phyloP scores from a whole-genome alignment of 768 basidiomycete species.

The Crepidotus variabilis region DNA sequence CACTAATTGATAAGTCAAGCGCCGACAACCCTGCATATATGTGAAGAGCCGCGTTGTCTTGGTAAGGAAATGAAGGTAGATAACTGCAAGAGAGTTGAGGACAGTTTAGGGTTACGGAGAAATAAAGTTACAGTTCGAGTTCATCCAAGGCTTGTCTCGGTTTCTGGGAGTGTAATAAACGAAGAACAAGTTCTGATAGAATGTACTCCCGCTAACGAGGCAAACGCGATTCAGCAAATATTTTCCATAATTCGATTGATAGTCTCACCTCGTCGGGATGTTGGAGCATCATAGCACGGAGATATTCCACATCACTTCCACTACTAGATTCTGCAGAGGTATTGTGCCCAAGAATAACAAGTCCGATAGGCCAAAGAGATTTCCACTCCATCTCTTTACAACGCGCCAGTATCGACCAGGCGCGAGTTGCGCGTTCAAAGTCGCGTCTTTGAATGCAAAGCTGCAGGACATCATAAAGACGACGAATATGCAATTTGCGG shows the following conservation, averaged over 20 bases:
- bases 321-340: slow-evolving; percentile 20
- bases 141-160: slow-evolving; percentile 78
- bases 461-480: slow-evolving; percentile 72
- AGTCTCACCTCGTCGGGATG: slow-evolving; percentile 54
- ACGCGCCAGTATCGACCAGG: slow-evolving; percentile 71
- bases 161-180: slow-evolving; percentile 53
- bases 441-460: slow-evolving; percentile 68
- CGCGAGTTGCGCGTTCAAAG: slow-evolving; percentile 55
- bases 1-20: slow-evolving; percentile 54
- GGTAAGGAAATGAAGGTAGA: slow-evolving; percentile 84
- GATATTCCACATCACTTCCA: slow-evolving; percentile 48
- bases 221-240: neutral
- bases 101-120: neutral
- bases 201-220: slow-evolving; percentile 62
- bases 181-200: slow-evolving; percentile 70
- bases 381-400: slow-evolving; percentile 81
- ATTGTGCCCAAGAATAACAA: slow-evolving; percentile 46
- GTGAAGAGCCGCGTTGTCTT: slow-evolving; percentile 76
- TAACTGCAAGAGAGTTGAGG: slow-evolving; percentile 46
- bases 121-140: slow-evolving; percentile 62
- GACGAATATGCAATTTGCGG: slow-evolving; percentile 69
- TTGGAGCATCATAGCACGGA: slow-evolving; percentile 71
- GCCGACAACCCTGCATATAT: slow-evolving; percentile 78
- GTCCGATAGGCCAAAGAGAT: slow-evolving; percentile 64
- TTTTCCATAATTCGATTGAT: slow-evolving; percentile 10